A percentile compares a stretch with the other conserved stretches of the same genome.
These are phyloP conservation scores for Hevea brasiliensis DNA, from an alignment of 345 rosid genomes.

Conservation along the genomic window DNA sequence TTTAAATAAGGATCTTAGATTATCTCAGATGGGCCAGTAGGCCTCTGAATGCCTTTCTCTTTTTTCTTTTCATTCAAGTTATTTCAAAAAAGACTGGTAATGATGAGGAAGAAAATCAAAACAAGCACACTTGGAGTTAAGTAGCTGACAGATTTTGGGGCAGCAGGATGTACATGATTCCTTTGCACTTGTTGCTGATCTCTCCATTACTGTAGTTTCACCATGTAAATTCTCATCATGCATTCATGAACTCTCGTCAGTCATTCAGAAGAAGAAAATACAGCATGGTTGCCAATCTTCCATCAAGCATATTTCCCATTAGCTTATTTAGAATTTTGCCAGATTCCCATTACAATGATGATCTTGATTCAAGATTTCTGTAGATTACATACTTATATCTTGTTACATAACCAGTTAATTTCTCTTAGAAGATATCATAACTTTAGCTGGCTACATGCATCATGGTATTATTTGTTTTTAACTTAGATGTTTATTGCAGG, in stretches of 20 bases:
- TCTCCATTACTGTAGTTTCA: too few relatives aligned
- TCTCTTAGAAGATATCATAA: background rate
- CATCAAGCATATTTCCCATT: background rate
- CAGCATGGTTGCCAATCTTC: background rate
- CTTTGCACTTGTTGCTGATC: background rate
- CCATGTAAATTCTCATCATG: background rate
- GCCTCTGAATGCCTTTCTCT: background rate
- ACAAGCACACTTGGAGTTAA: background rate
- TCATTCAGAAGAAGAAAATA: background rate
- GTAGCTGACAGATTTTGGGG: background rate
- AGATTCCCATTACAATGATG: too few relatives aligned
- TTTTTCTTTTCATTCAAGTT: background rate
- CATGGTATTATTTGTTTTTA: background rate
- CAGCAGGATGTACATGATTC: background rate
- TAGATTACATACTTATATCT: background rate
- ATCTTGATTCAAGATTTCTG: too few relatives aligned
- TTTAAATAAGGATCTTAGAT: background rate
- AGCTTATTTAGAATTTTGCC: background rate
- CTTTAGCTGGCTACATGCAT: background rate
- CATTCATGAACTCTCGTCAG: background rate
- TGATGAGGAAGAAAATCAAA: background rate
- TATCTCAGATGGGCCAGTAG: background rate
- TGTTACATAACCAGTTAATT: background rate
- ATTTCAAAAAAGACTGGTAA: too few relatives aligned
- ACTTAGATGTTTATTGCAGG: constrained; percentile 45